Percentiles rank a stretch among this genome's conserved stretches.
Conservation (phyloP, 164 flowering plant genomes). For the Paratinospora sagittata region DNA sequence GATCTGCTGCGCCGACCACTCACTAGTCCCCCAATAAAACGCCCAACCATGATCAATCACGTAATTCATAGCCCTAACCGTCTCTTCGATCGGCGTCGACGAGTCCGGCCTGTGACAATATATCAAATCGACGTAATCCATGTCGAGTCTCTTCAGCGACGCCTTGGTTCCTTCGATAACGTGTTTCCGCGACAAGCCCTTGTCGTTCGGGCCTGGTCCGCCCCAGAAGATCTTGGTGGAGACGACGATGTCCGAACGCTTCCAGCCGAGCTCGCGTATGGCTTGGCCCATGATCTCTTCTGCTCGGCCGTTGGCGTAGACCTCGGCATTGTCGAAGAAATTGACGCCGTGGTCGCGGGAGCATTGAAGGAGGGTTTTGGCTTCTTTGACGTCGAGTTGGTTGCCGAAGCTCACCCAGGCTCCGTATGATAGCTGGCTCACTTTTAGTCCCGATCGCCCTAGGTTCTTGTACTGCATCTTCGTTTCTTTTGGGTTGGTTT, state of each 20-base stretch:
- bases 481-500: not conserved
- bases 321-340: constrained; percentile 99
- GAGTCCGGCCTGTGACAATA: constrained; percentile 89
- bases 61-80: constrained; percentile 95
- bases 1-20: constrained; percentile 99
- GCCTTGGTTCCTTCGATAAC: constrained; percentile 90
- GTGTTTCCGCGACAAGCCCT: constrained; percentile 86
- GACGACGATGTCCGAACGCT: constrained; percentile 80
- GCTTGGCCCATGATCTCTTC: constrained; percentile 99
- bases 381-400: constrained; percentile 95
- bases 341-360: constrained; percentile 95
- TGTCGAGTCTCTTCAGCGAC: constrained; percentile 74
- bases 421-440: constrained; percentile 94
- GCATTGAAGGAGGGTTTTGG: constrained; percentile 81
- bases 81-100: constrained; percentile 88
- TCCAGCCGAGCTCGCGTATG: constrained; percentile 93
- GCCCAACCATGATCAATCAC: constrained; percentile 99
- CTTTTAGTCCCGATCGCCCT: constrained; percentile 83
- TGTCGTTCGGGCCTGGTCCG: constrained; percentile 86
- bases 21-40: constrained; percentile 98
- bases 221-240: constrained; percentile 99
- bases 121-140: constrained; percentile 87
- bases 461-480: constrained; percentile 92
- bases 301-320: constrained; percentile 98
- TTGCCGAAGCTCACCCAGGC: constrained; percentile 99